Base-by-base conservation (phyloP, 352 stramenopile genomes). In the Thalassiosira pacifica region DNA sequence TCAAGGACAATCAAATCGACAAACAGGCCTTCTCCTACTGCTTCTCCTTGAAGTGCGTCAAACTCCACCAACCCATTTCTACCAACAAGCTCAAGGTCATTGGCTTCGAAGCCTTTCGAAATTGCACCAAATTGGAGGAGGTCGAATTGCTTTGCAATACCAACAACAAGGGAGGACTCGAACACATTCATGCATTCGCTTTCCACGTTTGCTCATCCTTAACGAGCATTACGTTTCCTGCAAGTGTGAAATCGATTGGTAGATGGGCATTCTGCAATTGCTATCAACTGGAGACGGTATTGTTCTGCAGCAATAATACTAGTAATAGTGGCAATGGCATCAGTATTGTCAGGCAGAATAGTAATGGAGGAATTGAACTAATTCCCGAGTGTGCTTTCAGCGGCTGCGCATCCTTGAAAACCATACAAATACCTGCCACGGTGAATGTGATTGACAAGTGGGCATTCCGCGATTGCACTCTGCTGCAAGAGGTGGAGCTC, bases 21-120 rank as follows among this genome's bases (percentile, higher is more conserved):
- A n/a, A n/a, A n/a, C n/a, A n/a, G n/a, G 67, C 67, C 1, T 76
- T 76, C 48, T 64, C 29, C 42, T 18, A n/a, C 42, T 76, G 67
- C 67, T 13, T 37, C 9, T 75, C 67, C 18, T 22, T 75, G 0
- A 18, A 40, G 9, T 13, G 67, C n/a, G 29, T 75, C n/a, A 19
- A 5, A 31, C 31, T 57, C 67, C 11, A 75, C 67, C 40, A 10
- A n/a, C n/a, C n/a, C n/a, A n/a, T n/a, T n/a, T n/a, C n/a, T n/a
- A n/a, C n/a, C n/a, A n/a, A n/a, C n/a, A n/a, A n/a, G n/a, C n/a
- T 42, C 10, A 42, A 10, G 34, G 34, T 42, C 34, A 42, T 42
- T 42, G 34, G 34, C 34, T n/a, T n/a, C n/a, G n/a, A n/a, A n/a
- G n/a, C n/a, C n/a, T n/a, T n/a, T n/a, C n/a, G n/a, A n/a, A n/a